phyloP scores from a whole-genome alignment of 371 early-diverging fungal species.

The Zancudomyces culisetae region DNA sequence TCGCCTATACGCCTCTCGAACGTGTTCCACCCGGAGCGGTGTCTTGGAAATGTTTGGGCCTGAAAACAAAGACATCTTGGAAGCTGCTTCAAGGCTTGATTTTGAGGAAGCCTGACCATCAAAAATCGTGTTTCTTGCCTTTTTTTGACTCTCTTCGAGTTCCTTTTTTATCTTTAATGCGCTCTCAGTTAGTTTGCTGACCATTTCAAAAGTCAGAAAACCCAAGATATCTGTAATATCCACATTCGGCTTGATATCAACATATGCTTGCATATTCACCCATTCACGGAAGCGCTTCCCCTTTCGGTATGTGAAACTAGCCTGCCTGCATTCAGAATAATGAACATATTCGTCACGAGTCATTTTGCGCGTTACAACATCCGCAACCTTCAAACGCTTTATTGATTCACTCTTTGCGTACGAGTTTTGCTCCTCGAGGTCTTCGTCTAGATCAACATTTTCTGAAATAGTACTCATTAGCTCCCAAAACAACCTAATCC shows the following conservation, averaged over 20 bases:
- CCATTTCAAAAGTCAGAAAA: constrained; percentile 91
- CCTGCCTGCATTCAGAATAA: constrained; percentile 94
- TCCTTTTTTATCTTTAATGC: constrained; percentile 56
- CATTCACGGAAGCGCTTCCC: constrained; percentile 88
- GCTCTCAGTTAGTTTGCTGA: constrained; percentile 71
- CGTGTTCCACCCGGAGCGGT: constrained; percentile 65
- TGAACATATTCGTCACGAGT: constrained; percentile 95
- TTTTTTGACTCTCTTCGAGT: constrained; percentile 6
- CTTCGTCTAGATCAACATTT: constrained; percentile 66
- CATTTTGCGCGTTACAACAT: constrained; percentile 87
- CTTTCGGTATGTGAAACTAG: constrained; percentile 93
- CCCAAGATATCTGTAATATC: constrained; percentile 95
- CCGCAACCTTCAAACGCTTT: constrained; percentile 50
- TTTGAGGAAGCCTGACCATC: neutral
- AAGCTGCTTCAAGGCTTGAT: constrained; percentile 5
- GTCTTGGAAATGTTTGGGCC: constrained; percentile 55
- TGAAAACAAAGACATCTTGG: constrained; percentile 45
- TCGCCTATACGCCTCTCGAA: constrained; percentile 75
- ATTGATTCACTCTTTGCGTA: constrained; percentile 76
- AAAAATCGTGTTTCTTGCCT: neutral
- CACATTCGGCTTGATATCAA: constrained; percentile 74
- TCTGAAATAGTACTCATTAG: constrained; percentile 63
- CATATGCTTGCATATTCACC: constrained; percentile 69
- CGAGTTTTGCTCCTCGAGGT: constrained; percentile 66
- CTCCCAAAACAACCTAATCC: constrained; percentile 83